Percentiles rank a stretch among this genome's conserved stretches.
Evolutionary conservation across 179 eudicot species (phyloP).

Genomic region (Camellia oleifera): DNA sequence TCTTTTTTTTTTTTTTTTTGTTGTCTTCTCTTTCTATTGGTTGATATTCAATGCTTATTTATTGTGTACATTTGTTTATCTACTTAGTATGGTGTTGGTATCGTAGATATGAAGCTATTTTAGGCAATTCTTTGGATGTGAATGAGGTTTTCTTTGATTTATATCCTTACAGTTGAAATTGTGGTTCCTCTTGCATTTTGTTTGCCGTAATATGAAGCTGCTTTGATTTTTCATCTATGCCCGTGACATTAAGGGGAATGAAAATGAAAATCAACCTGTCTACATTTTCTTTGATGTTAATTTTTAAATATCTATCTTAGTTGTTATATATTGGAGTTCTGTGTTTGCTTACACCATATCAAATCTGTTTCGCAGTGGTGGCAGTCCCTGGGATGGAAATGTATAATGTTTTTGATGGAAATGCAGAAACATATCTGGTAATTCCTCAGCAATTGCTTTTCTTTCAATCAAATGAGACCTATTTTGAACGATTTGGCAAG

Average conservation of each 20-base stretch:
- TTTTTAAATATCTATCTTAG: neutral
- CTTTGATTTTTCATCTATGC: neutral
- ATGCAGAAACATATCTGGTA: constrained; percentile 50
- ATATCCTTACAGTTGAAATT: neutral
- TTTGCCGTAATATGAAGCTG: neutral
- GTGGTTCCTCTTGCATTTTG: neutral
- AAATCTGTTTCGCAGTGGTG: constrained; percentile 20
- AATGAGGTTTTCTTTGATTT: neutral
- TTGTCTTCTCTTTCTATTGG: too few species aligned
- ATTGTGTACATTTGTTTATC: too few species aligned
- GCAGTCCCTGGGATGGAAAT: constrained; percentile 33
- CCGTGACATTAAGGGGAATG: neutral
- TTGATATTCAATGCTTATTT: too few species aligned
- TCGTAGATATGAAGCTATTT: too few species aligned
- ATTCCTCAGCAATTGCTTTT: neutral
- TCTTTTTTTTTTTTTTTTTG: too few species aligned
- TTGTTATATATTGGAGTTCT: neutral
- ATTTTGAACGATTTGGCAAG: neutral
- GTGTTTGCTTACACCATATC: neutral
- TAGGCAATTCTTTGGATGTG: neutral
- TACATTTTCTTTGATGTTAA: neutral
- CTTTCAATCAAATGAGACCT: neutral
- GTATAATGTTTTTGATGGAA: constrained; percentile 45
- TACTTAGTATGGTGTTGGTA: too few species aligned
- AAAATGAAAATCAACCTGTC: neutral